Conservation (phyloP, 73 alveolate genomes). For the Uronychia setigera region DNA sequence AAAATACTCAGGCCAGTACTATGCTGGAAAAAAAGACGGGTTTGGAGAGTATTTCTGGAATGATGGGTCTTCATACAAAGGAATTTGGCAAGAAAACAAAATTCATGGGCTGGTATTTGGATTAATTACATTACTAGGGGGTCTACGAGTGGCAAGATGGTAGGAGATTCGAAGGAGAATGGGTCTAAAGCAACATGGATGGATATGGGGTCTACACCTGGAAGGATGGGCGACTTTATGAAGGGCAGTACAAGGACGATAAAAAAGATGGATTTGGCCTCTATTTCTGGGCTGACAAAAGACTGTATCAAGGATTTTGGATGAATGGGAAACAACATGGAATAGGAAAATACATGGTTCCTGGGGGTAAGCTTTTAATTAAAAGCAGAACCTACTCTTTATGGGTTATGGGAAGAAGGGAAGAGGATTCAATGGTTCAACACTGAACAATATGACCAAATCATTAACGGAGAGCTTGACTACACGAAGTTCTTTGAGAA, state of each 20-base stretch:
- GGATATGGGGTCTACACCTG: slow-evolving; percentile 40
- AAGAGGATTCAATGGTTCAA: slow-evolving; percentile 39
- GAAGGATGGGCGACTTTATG: slow-evolving; percentile 37
- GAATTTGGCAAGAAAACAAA: slow-evolving; percentile 71
- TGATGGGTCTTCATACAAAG: slow-evolving; percentile 73
- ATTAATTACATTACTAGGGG: slow-evolving; percentile 21
- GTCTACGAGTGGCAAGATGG: slow-evolving; percentile 77
- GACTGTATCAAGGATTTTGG: slow-evolving; percentile 54
- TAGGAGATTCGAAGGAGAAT: slow-evolving; percentile 69
- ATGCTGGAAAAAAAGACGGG: slow-evolving; percentile 74
- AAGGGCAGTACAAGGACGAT: slow-evolving; percentile 28
- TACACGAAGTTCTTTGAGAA: slow-evolving; percentile 22
- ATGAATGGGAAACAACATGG: slow-evolving; percentile 45
- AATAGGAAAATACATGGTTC: slow-evolving; percentile 10
- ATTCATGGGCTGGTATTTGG: slow-evolving; percentile 47
- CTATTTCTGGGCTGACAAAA: slow-evolving; percentile 38
- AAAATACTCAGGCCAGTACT: slow-evolving; percentile 67
- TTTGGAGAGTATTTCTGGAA: slow-evolving; percentile 72
- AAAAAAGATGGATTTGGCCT: slow-evolving; percentile 39
- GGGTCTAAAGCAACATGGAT: slow-evolving; percentile 46
- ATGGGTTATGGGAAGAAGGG: slow-evolving; percentile 54
- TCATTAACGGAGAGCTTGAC: slow-evolving; percentile 11
- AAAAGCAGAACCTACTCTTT: slow-evolving; percentile 19
- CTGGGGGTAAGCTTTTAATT: slow-evolving; percentile 5
- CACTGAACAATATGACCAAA: slow-evolving; percentile 7